Percentiles rank a stretch among this genome's conserved stretches.
phyloP scores from a whole-genome alignment of 2,329 filamentous ascomycete species.

The Epichloe hybrida region DNA sequence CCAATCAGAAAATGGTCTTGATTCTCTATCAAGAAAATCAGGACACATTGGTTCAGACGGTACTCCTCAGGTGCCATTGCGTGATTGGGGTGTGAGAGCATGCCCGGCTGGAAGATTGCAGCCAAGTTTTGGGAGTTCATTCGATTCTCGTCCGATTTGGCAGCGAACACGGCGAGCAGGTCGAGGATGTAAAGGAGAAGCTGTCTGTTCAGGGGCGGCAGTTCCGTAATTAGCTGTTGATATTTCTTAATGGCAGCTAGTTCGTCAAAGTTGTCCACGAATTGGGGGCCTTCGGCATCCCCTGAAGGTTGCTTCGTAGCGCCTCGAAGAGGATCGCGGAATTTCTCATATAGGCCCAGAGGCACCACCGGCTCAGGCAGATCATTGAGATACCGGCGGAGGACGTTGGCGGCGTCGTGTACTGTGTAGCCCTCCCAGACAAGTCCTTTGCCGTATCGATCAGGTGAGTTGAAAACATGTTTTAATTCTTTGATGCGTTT shows the following conservation, averaged over 20 bases:
- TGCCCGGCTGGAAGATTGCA: constrained; percentile 93
- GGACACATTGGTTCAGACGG: constrained; percentile 84
- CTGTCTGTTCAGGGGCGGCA: constrained; percentile 87
- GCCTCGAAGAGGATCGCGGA: constrained; percentile 67
- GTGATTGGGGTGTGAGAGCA: constrained; percentile 85
- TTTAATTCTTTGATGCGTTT: constrained; percentile 98
- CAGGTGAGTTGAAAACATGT: constrained; percentile 81
- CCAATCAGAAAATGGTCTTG: constrained; percentile 97
- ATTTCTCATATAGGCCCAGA: constrained; percentile 80
- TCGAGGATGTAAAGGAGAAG: constrained; percentile 91
- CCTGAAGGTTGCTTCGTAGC: constrained; percentile 60
- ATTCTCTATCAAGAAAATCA: constrained; percentile 96
- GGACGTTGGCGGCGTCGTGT: constrained; percentile 92
- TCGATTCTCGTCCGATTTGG: constrained; percentile 90
- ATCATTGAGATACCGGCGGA: constrained; percentile 90
- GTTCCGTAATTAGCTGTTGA: constrained; percentile 79
- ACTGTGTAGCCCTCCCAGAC: constrained; percentile 98
- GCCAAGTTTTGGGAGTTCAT: constrained; percentile 94
- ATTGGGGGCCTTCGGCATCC: constrained; percentile 54
- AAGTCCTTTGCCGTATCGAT: constrained; percentile 89
- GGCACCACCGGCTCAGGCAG: constrained; percentile 94
- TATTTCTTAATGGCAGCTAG: constrained; percentile 67
- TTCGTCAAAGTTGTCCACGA: constrained; percentile 49
- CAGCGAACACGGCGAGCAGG: constrained; percentile 88
- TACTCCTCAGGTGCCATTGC: constrained; percentile 95